Percentiles rank a stretch among this genome's conserved stretches.
Conservation (phyloP, 768 basidiomycete species). For the Agaricus sinodeliciosus region DNA sequence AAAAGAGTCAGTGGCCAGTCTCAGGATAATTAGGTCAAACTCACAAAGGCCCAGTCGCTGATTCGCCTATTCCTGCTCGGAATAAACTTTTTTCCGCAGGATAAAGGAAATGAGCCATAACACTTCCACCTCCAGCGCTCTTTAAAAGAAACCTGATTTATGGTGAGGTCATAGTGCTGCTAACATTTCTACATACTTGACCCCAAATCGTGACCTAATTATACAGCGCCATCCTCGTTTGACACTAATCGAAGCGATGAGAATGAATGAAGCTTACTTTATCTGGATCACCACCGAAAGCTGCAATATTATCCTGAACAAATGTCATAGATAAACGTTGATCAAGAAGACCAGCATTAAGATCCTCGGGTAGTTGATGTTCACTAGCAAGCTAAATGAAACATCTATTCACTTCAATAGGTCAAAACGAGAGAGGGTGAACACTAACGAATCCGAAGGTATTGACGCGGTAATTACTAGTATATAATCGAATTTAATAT, state of each 20-base stretch:
- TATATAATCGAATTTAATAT: background rate
- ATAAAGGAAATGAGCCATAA: conserved; percentile 41
- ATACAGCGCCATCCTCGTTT: no score
- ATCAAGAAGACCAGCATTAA: conserved; percentile 57
- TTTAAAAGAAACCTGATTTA: conserved; percentile 22
- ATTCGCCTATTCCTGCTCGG: conserved; percentile 47
- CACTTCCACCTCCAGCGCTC: conserved; percentile 43
- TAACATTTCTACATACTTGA: conserved; percentile 24
- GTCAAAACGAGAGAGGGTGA: background rate
- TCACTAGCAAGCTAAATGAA: conserved; percentile 36
- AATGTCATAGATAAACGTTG: conserved; percentile 53
- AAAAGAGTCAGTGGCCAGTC: no score
- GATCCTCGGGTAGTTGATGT: conserved; percentile 36
- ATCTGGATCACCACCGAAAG: conserved; percentile 58
- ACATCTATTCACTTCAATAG: background rate
- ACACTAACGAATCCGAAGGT: conserved; percentile 47
- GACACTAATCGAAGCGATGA: background rate
- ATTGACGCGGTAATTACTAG: conserved; percentile 51
- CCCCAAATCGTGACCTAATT: conserved; percentile 50
- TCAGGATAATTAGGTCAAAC: conserved; percentile 12
- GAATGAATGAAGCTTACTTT: conserved; percentile 18
- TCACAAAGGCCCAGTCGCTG: conserved; percentile 48
- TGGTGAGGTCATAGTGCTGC: background rate
- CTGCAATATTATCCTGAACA: conserved; percentile 57
- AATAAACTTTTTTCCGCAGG: conserved; percentile 32